These are phyloP conservation scores for Rhododendron simsii DNA, from an alignment of 148 eudicot genomes.

Conservation along the genomic window DNA sequence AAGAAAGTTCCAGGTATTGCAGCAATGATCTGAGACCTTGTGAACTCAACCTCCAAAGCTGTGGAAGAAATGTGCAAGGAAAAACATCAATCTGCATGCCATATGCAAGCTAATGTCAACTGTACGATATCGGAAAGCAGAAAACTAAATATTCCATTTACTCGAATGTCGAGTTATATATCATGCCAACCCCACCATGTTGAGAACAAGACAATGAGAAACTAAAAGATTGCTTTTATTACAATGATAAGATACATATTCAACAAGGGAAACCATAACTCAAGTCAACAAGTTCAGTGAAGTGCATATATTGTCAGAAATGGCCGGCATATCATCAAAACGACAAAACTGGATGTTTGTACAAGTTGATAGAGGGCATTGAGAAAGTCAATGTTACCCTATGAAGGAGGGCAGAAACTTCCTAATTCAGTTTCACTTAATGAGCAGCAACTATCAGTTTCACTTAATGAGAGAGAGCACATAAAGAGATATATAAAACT, in stretches of 20 bases:
- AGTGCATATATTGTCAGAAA: background rate
- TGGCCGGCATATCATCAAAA: background rate
- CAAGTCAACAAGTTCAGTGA: background rate
- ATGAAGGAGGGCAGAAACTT: background rate
- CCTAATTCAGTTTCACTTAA: background rate
- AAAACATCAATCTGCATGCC: slow-evolving; percentile 20
- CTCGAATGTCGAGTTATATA: background rate
- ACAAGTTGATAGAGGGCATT: background rate
- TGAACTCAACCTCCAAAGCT: slow-evolving; percentile 94
- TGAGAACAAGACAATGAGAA: background rate
- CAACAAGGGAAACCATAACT: background rate
- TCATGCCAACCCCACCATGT: slow-evolving; percentile 6
- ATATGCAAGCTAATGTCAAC: slow-evolving; percentile 17
- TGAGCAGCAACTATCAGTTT: background rate
- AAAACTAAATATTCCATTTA: background rate
- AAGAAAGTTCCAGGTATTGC: slow-evolving; percentile 89
- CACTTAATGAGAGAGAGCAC: background rate
- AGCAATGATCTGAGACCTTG: slow-evolving; percentile 86
- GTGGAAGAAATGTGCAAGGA: slow-evolving; percentile 27
- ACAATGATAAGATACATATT: background rate
- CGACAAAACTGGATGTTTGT: background rate
- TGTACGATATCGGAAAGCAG: slow-evolving; percentile 4
- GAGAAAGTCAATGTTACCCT: background rate
- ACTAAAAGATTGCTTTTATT: background rate
- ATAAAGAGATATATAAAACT: background rate